A percentile compares a stretch with the other conserved stretches of the same genome.
phyloP scores from a whole-genome alignment of 805 yeast species.

The Metschnikowia shivogae region DNA sequence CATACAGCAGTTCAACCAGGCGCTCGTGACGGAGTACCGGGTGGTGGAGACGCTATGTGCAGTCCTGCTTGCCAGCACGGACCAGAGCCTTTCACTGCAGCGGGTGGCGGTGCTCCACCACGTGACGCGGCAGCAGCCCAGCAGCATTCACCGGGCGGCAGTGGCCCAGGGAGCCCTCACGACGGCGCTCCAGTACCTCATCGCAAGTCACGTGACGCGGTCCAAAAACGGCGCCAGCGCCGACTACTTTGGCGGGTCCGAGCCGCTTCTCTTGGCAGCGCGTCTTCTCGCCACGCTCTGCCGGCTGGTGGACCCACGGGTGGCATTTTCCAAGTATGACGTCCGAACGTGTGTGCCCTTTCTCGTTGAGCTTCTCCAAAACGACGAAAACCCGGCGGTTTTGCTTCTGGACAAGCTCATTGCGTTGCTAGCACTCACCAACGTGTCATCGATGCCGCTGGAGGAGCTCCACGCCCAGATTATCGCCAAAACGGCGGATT shows the following conservation, averaged over 20 bases:
- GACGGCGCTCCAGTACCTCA: constrained; percentile 36
- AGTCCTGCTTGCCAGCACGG: not conserved
- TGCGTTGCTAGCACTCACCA: constrained; percentile 62
- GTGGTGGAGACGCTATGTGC: constrained; percentile 14
- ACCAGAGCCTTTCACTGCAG: constrained; percentile 4
- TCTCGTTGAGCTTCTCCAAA: constrained; percentile 35
- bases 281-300: constrained; percentile 43
- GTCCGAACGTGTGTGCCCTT: constrained; percentile 44
- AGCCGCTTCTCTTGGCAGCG: constrained; percentile 30
- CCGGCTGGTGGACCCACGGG: constrained; percentile 40
- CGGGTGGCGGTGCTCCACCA: constrained; percentile 30
- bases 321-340: constrained; percentile 39
- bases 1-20: constrained; percentile 30
- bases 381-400: not conserved
- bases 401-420: constrained; percentile 44
- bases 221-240: constrained; percentile 23
- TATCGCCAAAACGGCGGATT: constrained; percentile 45
- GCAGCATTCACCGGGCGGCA: constrained; percentile 28
- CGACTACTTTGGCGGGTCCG: constrained; percentile 4
- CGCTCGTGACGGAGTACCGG: constrained; percentile 24
- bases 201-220: constrained; percentile 14
- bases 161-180: constrained; percentile 46
- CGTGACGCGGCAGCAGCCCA: constrained; percentile 27
- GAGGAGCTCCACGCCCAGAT: constrained; percentile 37
- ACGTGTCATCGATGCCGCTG: constrained; percentile 47